These are phyloP conservation scores for Gaeumannomyces tritici DNA, from an alignment of 2,329 filamentous ascomycete genomes.

Conservation along the genomic window DNA sequence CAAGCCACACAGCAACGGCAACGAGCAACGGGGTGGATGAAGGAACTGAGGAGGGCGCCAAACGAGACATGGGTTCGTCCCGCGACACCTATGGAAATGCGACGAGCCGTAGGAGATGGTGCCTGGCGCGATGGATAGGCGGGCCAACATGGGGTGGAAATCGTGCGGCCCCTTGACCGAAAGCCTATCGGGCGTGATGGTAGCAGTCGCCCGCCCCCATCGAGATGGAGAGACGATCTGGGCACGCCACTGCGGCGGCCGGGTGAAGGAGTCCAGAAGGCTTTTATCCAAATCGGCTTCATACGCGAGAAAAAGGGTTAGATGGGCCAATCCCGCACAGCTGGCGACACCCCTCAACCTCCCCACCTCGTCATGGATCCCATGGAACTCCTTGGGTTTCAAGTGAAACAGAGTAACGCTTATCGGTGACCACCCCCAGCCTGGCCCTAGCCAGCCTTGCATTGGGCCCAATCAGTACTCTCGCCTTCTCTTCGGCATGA, in stretches of 20 bases:
- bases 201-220: neutral
- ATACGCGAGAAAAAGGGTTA: neutral
- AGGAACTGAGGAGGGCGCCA: neutral
- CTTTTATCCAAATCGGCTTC: neutral
- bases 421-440: constrained; percentile 17
- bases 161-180: neutral
- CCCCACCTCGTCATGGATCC: neutral
- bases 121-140: too few relatives aligned
- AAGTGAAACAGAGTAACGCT: constrained; percentile 28
- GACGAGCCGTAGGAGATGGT: too few relatives aligned
- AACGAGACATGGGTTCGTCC: neutral
- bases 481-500: constrained; percentile 15
- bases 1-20: neutral
- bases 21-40: neutral
- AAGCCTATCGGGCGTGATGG: neutral
- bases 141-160: neutral
- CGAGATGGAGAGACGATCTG: neutral
- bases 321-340: neutral
- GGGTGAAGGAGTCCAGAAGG: neutral
- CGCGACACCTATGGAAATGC: too few relatives aligned
- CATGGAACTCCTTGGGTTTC: constrained; percentile 27
- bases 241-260: neutral
- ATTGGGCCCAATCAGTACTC: constrained; percentile 18
- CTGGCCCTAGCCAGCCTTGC: constrained; percentile 23
- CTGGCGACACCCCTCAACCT: neutral